Conservation (phyloP, 1,284 basidiomycete genomes). For the Trichosporon sp. region DNA sequence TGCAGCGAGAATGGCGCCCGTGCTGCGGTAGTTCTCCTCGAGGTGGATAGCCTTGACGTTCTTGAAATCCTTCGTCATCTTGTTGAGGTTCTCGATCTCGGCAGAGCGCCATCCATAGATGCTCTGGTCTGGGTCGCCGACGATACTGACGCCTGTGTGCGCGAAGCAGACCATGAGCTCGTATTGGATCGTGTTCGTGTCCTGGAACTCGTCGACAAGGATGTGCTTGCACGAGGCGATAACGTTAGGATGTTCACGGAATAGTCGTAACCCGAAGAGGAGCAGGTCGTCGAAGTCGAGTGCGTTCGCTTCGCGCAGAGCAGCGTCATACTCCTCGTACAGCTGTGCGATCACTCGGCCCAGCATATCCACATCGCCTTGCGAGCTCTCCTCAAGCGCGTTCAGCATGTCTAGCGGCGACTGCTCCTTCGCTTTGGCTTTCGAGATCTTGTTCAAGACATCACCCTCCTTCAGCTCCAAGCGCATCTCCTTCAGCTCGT, state of each 20-base stretch:
- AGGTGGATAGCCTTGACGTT: constrained; percentile 65
- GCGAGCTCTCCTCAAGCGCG: constrained; percentile 8
- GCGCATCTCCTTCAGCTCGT: constrained; percentile 53
- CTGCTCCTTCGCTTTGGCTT: constrained; percentile 70
- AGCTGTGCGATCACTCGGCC: constrained; percentile 49
- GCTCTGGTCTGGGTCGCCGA: constrained; percentile 90
- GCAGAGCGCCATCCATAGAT: constrained; percentile 90
- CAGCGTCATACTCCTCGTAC: constrained; percentile 66
- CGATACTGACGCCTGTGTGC: constrained; percentile 67
- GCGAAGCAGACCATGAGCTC: constrained; percentile 70
- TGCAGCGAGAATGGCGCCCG: constrained; percentile 67
- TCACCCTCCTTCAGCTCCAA: constrained; percentile 61
- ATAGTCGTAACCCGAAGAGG: constrained; percentile 69
- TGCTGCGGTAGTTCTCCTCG: constrained; percentile 86
- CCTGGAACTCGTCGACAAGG: constrained; percentile 90
- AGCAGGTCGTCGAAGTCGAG: constrained; percentile 89
- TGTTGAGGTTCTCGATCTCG: constrained; percentile 70
- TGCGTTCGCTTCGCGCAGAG: constrained; percentile 62
- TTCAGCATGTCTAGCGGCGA: constrained; percentile 55
- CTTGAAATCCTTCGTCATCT: constrained; percentile 68
- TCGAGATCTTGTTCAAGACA: constrained; percentile 66
- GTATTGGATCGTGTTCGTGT: constrained; percentile 84
- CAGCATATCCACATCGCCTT: not conserved
- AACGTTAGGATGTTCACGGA: constrained; percentile 57
- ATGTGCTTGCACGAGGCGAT: constrained; percentile 67